Evolutionary conservation across 2,329 filamentous ascomycete genomes (phyloP).

Genomic region (Ciborinia camelliae): DNA sequence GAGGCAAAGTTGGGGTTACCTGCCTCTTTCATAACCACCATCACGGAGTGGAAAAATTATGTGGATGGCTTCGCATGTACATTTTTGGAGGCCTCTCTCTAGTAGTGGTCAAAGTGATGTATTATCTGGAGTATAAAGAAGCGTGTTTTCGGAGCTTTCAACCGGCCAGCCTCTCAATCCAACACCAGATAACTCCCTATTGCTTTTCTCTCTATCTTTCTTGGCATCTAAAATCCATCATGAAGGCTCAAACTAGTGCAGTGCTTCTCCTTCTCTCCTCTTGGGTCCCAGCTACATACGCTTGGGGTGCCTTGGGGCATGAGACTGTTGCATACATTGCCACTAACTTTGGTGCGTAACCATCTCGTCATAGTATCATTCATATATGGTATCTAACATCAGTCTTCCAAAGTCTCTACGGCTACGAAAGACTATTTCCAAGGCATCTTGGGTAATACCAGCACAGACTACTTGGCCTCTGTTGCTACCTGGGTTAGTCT

Average conservation of each 20-base stretch:
- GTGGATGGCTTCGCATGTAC: constrained; percentile 4
- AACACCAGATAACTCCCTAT: background rate
- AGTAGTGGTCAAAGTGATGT: background rate
- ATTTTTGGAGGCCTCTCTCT: background rate
- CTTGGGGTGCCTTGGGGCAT: constrained; percentile 53
- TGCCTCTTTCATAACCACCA: constrained; percentile 15
- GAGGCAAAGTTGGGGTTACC: constrained; percentile 2
- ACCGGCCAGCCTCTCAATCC: background rate
- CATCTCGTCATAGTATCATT: background rate
- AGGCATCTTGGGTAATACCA: constrained; percentile 52
- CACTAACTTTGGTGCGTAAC: constrained; percentile 46
- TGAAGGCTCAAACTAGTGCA: constrained; percentile 16
- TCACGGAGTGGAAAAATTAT: background rate
- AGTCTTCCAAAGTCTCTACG: constrained; percentile 43
- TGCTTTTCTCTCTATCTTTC: background rate
- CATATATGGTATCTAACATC: background rate
- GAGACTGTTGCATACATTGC: constrained; percentile 63
- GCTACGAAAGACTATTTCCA: constrained; percentile 58
- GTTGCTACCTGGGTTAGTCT: constrained; percentile 55
- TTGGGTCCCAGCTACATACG: constrained; percentile 22
- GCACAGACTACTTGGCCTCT: constrained; percentile 56
- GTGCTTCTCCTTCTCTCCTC: constrained; percentile 25
- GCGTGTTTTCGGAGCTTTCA: background rate
- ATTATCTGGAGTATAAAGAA: constrained; percentile 3
- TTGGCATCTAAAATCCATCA: constrained; percentile 9